Evolutionary conservation across 306 rosid genomes (phyloP).

Genomic region (Malus fusca): DNA sequence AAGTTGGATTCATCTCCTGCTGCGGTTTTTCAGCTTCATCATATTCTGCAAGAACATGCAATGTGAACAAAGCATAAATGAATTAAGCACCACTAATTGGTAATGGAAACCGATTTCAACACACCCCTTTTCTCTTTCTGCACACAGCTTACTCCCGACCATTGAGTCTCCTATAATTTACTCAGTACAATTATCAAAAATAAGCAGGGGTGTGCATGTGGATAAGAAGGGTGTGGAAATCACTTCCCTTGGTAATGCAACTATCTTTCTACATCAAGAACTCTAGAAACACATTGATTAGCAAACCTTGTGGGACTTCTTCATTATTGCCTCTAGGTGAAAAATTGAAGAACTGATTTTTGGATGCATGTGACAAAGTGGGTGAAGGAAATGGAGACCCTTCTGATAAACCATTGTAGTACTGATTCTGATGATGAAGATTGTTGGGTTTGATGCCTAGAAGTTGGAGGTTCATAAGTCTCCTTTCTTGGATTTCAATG

Average conservation of each 20-base stretch:
- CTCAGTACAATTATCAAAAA: background rate
- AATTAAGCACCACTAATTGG: background rate
- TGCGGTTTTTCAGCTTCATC: constrained; percentile 21
- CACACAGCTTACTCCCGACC: background rate
- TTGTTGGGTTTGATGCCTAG: constrained; percentile 54
- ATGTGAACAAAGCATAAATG: constrained; percentile 7
- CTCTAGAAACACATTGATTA: background rate
- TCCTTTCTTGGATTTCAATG: constrained; percentile 70
- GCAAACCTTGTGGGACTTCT: constrained; percentile 48
- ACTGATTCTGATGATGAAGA: constrained; percentile 21
- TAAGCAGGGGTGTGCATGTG: too few species aligned
- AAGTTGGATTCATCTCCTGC: constrained; percentile 28
- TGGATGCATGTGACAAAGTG: constrained; percentile 30
- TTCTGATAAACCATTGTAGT: constrained; percentile 42
- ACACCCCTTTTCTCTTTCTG: background rate
- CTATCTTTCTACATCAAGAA: background rate
- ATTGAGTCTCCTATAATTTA: background rate
- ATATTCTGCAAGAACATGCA: constrained; percentile 12
- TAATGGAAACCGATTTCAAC: too few species aligned
- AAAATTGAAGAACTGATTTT: constrained; percentile 25
- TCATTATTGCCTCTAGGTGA: constrained; percentile 34
- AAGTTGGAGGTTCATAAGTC: constrained; percentile 70
- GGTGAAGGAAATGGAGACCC: constrained; percentile 41
- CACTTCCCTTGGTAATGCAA: background rate
- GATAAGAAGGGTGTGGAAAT: background rate